phyloP scores from a whole-genome alignment of 768 basidiomycete species.

The Tricholoma terreum region DNA sequence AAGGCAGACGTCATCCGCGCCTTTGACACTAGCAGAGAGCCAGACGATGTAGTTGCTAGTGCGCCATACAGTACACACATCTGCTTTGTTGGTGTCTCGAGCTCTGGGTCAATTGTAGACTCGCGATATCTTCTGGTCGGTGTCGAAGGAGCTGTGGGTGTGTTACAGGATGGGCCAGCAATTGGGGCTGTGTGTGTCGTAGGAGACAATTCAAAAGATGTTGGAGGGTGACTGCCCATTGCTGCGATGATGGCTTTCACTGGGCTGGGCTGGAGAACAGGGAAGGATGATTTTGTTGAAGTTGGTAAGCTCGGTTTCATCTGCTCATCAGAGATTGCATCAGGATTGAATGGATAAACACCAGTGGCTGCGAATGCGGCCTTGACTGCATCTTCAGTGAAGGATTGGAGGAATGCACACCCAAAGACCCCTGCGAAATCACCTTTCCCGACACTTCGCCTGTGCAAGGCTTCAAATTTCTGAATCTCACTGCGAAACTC shows the following conservation, averaged over 20 bases:
- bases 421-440: constrained; percentile 27
- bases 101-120: constrained; percentile 11
- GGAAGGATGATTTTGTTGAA: constrained; percentile 24
- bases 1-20: constrained; percentile 6
- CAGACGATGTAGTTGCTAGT: constrained; percentile 16
- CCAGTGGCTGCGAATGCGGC: constrained; percentile 8
- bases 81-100: constrained; percentile 23
- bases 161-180: not conserved
- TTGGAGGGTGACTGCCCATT: constrained; percentile 6
- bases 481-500: constrained; percentile 22
- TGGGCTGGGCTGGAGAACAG: constrained; percentile 23
- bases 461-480: constrained; percentile 14
- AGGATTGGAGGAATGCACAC: constrained; percentile 22
- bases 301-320: constrained; percentile 26
- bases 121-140: constrained; percentile 1
- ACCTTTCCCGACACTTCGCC: constrained; percentile 18
- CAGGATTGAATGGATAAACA: too few relatives aligned
- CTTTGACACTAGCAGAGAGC: constrained; percentile 19
- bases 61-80: constrained; percentile 15
- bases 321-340: constrained; percentile 22
- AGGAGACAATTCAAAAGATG: constrained; percentile 3
- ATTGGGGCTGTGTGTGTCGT: not conserved
- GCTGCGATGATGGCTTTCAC: constrained; percentile 11
- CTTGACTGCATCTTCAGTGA: constrained; percentile 22
- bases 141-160: not conserved